phyloP scores from a whole-genome alignment of 257 asterid genomes.

The Capsicum baccatum region DNA sequence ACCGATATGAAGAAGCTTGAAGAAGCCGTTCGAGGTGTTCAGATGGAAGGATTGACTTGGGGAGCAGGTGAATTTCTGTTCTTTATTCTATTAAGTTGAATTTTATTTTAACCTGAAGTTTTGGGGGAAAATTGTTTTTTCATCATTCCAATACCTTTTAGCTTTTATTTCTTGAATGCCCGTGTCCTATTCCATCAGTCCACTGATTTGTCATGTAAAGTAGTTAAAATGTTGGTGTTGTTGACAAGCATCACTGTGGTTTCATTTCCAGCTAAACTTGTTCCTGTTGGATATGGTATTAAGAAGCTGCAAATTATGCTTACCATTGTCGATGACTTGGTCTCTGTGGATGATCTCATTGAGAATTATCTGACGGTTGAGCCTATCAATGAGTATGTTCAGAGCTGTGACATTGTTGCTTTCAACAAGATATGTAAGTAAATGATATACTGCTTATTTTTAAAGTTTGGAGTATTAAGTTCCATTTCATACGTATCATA shows the following conservation, averaged over 20 bases:
- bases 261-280: constrained; percentile 60
- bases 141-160: not conserved
- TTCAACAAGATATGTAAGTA: constrained; percentile 70
- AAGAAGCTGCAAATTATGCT: constrained; percentile 82
- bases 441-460: constrained; percentile 40
- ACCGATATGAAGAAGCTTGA: constrained; percentile 96
- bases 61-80: constrained; percentile 74
- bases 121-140: not conserved
- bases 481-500: not conserved
- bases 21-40: constrained; percentile 78
- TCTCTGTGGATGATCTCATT: constrained; percentile 61
- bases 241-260: not conserved
- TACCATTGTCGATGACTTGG: constrained; percentile 70
- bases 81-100: not conserved
- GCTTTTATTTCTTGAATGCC: not conserved
- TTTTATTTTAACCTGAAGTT: not conserved
- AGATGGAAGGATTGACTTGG: constrained; percentile 84
- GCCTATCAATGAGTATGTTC: constrained; percentile 64
- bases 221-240: not conserved
- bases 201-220: not conserved
- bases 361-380: constrained; percentile 66
- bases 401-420: constrained; percentile 76
- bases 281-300: constrained; percentile 72
- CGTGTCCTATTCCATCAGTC: not conserved
- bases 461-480: not conserved